These are phyloP conservation scores for Trametes hirsuta DNA, from an alignment of 1,284 basidiomycete species.

Conservation along the genomic window DNA sequence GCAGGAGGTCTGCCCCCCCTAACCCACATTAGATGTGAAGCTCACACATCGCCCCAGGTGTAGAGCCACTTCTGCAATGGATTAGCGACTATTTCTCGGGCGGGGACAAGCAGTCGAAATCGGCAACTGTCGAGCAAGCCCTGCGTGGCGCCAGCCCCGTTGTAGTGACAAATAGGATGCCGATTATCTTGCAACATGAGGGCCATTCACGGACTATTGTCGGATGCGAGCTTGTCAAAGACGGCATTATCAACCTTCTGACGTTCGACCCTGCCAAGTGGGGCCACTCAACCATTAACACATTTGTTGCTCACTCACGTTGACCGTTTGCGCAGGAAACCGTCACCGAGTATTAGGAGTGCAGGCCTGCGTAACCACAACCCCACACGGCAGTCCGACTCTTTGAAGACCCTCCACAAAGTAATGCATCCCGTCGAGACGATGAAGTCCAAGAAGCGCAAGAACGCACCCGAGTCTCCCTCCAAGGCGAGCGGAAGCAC, in stretches of 20 bases:
- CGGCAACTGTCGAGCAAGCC: conserved; percentile 48
- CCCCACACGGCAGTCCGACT: background rate
- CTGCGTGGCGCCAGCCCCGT: conserved; percentile 54
- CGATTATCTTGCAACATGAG: conserved; percentile 77
- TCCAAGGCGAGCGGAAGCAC: background rate
- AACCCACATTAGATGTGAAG: background rate
- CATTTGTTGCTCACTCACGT: no score
- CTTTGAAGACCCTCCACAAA: conserved; percentile 23
- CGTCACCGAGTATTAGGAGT: conserved; percentile 34
- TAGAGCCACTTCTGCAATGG: conserved; percentile 55
- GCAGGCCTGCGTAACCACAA: conserved; percentile 36
- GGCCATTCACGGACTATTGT: conserved; percentile 88
- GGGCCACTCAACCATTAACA: conserved; percentile 24
- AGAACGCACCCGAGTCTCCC: conserved; percentile 15
- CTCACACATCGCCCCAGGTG: conserved; percentile 35
- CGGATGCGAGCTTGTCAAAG: conserved; percentile 72
- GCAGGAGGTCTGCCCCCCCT: conserved; percentile 40
- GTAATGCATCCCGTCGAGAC: conserved; percentile 27
- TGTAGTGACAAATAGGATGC: conserved; percentile 64
- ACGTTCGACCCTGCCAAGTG: conserved; percentile 81
- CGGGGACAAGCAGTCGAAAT: conserved; percentile 25
- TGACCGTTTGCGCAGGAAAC: conserved; percentile 17
- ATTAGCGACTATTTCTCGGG: conserved; percentile 67
- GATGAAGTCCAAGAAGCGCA: conserved; percentile 30
- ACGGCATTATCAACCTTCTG: conserved; percentile 65